Evolutionary conservation across 805 yeast species (phyloP), one percentile per base, ranked within the genome.

Genomic region (Nakazawaea sp.): DNA sequence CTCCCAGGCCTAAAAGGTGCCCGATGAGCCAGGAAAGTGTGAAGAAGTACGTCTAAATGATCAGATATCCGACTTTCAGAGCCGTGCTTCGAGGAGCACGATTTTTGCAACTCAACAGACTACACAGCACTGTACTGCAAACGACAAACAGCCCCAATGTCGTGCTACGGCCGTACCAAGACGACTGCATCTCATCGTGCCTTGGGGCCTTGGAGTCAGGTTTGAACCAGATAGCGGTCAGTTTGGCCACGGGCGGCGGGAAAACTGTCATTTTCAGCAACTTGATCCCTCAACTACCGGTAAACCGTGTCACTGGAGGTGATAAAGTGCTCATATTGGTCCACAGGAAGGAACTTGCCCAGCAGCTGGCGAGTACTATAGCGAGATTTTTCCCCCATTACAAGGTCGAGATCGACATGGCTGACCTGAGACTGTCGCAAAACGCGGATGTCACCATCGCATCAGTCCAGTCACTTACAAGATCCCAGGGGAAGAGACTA

Each of bases 231-330:
- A 72, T 87, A 0, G 96, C 90, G 0, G 88, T 87, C 2, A 81
- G 87, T 20, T 56, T 89, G 27, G 95, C 96, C 11, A 90, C 97
- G 0, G 97, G 97, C 0, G 92, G 95, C 10, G 97, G 97, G 4
- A 89, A 89, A 49, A 89, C 97, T 0, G 86, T 87, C 10, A 77
- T 85, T 1, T 82, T 86, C 51, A 56, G 83, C 0, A 70, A 70
- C 44, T 46, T 81, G 29, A 70, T 82, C 3, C 68, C 74, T 0
- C 50, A 59, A 21, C 25, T 61, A 4, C 50, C 56, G 1, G 30
- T 32, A 5, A 45, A 59, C 24, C 40, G 48, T 4, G 25, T 31
- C 7, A 48, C 56, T 3, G 41, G 52, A 19, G 66, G 70, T 0
- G 45, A 49, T 21, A 66, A 63, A 40, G 62, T 71, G 0, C 56